Evolutionary conservation across 1,284 basidiomycete species (phyloP).

Genomic region (Apiotrichum laibachii): DNA sequence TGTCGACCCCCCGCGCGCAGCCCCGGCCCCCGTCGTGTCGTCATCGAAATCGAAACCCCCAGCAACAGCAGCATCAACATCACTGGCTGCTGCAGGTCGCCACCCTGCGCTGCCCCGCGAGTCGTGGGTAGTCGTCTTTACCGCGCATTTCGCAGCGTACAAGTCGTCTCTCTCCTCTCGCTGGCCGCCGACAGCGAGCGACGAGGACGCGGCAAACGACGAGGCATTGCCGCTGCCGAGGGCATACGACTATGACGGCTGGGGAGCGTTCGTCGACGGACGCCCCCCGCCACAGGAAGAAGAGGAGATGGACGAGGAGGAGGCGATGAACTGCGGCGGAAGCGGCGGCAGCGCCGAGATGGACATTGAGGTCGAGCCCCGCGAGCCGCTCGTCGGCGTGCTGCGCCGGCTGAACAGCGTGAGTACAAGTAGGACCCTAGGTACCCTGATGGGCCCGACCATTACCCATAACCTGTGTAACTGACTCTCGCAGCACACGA

Average conservation of each 20-base stretch:
- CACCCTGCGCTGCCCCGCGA: slow-evolving; percentile 33
- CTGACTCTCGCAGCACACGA: slow-evolving; percentile 23
- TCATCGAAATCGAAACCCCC: background rate
- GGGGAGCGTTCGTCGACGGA: slow-evolving; percentile 11
- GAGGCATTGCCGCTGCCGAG: slow-evolving; percentile 3
- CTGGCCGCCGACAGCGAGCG: background rate
- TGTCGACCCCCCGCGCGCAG: slow-evolving; percentile 10
- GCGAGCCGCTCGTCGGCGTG: slow-evolving; percentile 37
- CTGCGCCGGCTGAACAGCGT: slow-evolving; percentile 33
- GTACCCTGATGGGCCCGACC: background rate
- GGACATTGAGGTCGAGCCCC: background rate
- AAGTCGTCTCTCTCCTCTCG: slow-evolving; percentile 14
- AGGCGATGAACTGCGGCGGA: slow-evolving; percentile 12
- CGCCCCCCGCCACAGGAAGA: background rate
- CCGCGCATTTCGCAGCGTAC: slow-evolving; percentile 32
- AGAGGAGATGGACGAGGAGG: slow-evolving; percentile 20
- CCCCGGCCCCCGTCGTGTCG: background rate
- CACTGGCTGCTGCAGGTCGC: background rate
- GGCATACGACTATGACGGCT: slow-evolving; percentile 11
- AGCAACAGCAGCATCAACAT: slow-evolving; percentile 1
- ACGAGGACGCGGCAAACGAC: slow-evolving; percentile 22
- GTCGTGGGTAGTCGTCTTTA: slow-evolving; percentile 34
- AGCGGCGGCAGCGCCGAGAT: no score
- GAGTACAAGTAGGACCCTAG: slow-evolving; percentile 12
- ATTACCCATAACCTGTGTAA: background rate